These are phyloP conservation scores for Emmonsiellopsis sp. DNA, from an alignment of 2,329 filamentous ascomycete species.

Conservation along the genomic window DNA sequence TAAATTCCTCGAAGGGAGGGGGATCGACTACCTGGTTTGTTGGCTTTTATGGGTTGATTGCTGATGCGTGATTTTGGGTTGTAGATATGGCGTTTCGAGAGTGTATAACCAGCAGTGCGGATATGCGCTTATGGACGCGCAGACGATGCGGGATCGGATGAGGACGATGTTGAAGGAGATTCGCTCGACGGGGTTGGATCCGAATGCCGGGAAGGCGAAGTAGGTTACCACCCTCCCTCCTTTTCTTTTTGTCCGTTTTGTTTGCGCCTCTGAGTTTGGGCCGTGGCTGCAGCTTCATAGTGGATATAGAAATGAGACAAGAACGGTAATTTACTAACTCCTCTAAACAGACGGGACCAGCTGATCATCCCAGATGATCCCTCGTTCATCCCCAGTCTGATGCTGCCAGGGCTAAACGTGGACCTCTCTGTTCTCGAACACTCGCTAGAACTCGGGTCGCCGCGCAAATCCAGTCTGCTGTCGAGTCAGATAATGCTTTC, in stretches of 20 bases:
- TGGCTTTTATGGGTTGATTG: neutral
- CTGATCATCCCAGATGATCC: constrained; percentile 77
- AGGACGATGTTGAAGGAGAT: constrained; percentile 54
- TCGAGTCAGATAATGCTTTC: constrained; percentile 20
- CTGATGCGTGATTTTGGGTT: constrained; percentile 11
- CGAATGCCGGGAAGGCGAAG: constrained; percentile 63
- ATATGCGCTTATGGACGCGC: constrained; percentile 74
- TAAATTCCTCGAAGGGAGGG: neutral
- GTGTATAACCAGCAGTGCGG: constrained; percentile 81
- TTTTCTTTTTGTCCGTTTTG: neutral
- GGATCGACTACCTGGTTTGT: neutral
- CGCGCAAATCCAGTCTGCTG: constrained; percentile 23
- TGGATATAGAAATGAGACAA: neutral
- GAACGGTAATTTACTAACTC: neutral
- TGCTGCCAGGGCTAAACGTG: constrained; percentile 51
- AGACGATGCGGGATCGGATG: constrained; percentile 67
- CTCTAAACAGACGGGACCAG: constrained; percentile 54
- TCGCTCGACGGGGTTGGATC: constrained; percentile 55
- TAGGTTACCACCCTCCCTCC: constrained; percentile 31
- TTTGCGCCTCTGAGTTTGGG: constrained; percentile 5
- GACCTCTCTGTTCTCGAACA: constrained; percentile 40
- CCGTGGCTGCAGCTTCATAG: neutral
- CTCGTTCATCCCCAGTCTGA: constrained; percentile 60
- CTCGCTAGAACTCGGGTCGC: constrained; percentile 23
- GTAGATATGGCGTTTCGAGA: constrained; percentile 66